Evolutionary conservation across 352 stramenopile species (phyloP), one percentile per base, ranked within the genome.

Genomic region (Hyaloperonospora brassicae): DNA sequence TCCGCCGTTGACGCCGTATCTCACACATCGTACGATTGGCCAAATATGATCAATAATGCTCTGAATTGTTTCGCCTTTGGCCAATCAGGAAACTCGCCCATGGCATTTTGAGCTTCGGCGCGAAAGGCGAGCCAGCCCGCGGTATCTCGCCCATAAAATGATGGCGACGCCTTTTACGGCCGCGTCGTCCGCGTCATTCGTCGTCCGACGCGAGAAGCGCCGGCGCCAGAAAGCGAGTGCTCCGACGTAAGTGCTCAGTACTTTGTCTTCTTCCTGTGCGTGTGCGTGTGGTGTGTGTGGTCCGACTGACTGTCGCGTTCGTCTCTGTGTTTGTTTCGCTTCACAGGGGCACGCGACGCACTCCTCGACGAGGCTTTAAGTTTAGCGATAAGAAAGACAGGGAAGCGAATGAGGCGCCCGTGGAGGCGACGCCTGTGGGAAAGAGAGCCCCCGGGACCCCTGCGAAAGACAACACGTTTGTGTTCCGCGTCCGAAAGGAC

Each of bases 141-240:
- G 12, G 17, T 7, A 25, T 11, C 12, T 30, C n/a, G 12, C 41
- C 3, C 24, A 31, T 48, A 48, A 2, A 21, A 69, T 70, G 61
- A 69, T 74, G 62, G 52, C 66, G 44, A 56, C 61, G 11, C 58
- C 67, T 52, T 61, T 70, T 30, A 55, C 54, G 31, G 50, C 60
- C 24, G 48, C 50, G 46, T 62, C 73, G 30, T 64, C 66, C 42
- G 68, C 76, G 41, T 68, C 76, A n/a, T 61, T 87, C 14, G 74
- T 87, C 35, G 65, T 87, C 17, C 72, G 71, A 17, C 73, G 76
- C 31, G 74, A 87, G 44, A 84, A 79, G 50, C 69, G 74, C 34
- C 64, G 70, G 40, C 72, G 66, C 25, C 69, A 71, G n/a, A 72
- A 74, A 52, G 60, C 52, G 9, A 21, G 24, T 6, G 35, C 27